These are phyloP conservation scores for Pyronema omphalodes DNA, from an alignment of 495 filamentous ascomycete species.

Conservation along the genomic window DNA sequence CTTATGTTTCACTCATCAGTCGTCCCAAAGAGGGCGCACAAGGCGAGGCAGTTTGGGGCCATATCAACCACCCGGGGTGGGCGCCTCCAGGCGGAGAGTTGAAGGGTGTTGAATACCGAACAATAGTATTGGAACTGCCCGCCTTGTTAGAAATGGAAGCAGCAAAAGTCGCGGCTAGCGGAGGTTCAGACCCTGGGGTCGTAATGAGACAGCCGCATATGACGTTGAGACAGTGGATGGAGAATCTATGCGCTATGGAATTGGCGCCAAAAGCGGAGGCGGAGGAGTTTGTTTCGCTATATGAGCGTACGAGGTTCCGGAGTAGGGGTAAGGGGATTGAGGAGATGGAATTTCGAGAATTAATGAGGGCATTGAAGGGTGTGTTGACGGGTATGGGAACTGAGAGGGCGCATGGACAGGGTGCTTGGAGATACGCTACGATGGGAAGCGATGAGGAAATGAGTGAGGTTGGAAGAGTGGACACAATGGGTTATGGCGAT, in stretches of 20 bases:
- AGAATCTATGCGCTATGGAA: conserved; percentile 45
- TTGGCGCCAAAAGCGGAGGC: conserved; percentile 41
- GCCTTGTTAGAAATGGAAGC: conserved; percentile 89
- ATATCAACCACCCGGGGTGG: conserved; percentile 77
- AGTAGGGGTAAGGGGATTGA: conserved; percentile 28
- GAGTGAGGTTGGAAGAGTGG: neutral
- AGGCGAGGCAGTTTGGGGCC: conserved; percentile 41
- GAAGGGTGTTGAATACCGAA: conserved; percentile 58
- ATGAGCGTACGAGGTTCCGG: conserved; percentile 66
- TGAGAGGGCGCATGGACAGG: neutral
- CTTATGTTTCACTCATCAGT: conserved; percentile 62
- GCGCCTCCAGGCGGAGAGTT: conserved; percentile 54
- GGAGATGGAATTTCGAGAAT: conserved; percentile 51
- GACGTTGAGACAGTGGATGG: conserved; percentile 66
- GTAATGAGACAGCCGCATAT: conserved; percentile 53
- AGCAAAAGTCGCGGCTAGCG: conserved; percentile 55
- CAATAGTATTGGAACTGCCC: conserved; percentile 70
- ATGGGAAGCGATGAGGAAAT: neutral
- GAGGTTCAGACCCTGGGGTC: conserved; percentile 37
- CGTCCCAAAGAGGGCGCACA: conserved; percentile 30
- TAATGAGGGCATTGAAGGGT: conserved; percentile 81
- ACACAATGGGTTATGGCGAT: neutral
- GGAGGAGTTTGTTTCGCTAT: conserved; percentile 47
- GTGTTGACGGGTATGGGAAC: conserved; percentile 53
- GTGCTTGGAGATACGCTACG: neutral